Evolutionary conservation across 176 grass and related monocot species (phyloP).

Genomic region (Ensete glaucum): DNA sequence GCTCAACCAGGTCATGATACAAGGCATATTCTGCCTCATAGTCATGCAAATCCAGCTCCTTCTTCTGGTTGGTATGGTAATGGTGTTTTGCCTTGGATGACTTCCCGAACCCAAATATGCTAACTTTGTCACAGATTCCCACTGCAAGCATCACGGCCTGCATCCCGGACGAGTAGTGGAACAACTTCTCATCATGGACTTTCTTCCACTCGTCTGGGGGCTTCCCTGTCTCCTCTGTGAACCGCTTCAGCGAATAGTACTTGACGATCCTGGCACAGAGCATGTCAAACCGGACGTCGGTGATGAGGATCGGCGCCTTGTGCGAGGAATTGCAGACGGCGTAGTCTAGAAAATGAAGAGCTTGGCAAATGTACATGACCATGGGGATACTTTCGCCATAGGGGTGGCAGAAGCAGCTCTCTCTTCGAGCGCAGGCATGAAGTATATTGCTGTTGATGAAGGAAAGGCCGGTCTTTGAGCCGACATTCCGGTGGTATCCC

Average conservation of each 20-base stretch:
- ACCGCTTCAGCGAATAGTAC: constrained; percentile 77
- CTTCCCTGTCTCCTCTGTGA: constrained; percentile 47
- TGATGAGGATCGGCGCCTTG: constrained; percentile 49
- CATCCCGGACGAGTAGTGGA: constrained; percentile 95
- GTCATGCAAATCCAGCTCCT: constrained; percentile 82
- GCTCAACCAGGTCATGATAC: constrained; percentile 54
- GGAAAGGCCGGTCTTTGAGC: constrained; percentile 63
- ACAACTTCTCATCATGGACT: constrained; percentile 42
- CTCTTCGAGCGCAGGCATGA: constrained; percentile 51
- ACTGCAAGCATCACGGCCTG: constrained; percentile 86
- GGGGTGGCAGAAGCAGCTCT: constrained; percentile 80
- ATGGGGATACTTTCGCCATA: constrained; percentile 64
- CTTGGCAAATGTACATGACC: constrained; percentile 88
- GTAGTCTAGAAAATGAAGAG: constrained; percentile 78
- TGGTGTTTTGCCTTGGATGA: constrained; percentile 67
- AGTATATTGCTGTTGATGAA: constrained; percentile 99
- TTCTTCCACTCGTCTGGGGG: constrained; percentile 45
- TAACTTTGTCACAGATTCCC: constrained; percentile 69
- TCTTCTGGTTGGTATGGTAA: constrained; percentile 91
- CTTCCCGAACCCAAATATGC: constrained; percentile 84
- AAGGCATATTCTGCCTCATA: constrained; percentile 89
- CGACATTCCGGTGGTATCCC: constrained; percentile 47
- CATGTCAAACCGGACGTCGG: constrained; percentile 68
- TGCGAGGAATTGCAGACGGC: constrained; percentile 55
- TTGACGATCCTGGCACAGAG: constrained; percentile 81